Percentiles rank a stretch among this genome's conserved stretches.
phyloP scores from a whole-genome alignment of 768 basidiomycete species.

The Lentinula edodes region DNA sequence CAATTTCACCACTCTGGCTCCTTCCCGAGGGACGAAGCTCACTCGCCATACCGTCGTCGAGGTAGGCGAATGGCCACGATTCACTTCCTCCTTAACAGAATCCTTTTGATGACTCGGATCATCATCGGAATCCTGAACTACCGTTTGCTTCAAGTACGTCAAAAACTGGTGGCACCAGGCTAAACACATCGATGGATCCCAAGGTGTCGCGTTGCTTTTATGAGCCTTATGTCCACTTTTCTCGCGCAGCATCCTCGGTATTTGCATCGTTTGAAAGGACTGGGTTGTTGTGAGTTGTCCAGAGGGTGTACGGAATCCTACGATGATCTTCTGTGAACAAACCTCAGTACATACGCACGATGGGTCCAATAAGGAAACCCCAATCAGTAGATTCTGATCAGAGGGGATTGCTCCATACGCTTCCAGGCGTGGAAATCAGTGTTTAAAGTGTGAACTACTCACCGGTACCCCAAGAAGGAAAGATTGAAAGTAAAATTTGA shows the following conservation, averaged over 20 bases:
- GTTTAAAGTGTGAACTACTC: slow-evolving; percentile 17
- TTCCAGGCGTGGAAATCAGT: background rate
- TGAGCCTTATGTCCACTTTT: slow-evolving; percentile 36
- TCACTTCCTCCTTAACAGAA: background rate
- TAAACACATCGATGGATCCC: slow-evolving; percentile 74
- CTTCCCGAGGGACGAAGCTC: slow-evolving; percentile 52
- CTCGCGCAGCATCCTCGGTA: slow-evolving; percentile 73
- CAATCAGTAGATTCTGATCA: background rate
- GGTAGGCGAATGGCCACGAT: background rate
- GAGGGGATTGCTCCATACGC: background rate
- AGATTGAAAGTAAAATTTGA: slow-evolving; percentile 90
- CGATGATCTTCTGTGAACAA: slow-evolving; percentile 65
- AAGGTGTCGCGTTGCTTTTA: slow-evolving; percentile 23
- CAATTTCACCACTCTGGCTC: slow-evolving; percentile 46
- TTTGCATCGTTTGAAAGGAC: slow-evolving; percentile 70
- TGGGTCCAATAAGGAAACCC: background rate
- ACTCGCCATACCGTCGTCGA: slow-evolving; percentile 61
- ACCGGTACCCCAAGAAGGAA: slow-evolving; percentile 90
- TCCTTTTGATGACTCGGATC: slow-evolving; percentile 4
- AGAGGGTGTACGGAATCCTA: slow-evolving; percentile 81
- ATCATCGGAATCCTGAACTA: slow-evolving; percentile 16
- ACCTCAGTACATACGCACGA: background rate
- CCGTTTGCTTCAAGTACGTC: slow-evolving; percentile 39
- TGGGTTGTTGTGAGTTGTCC: slow-evolving; percentile 64
- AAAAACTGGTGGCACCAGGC: slow-evolving; percentile 69